Evolutionary conservation across 306 rosid genomes (phyloP).

Genomic region (Cucumis hystrix): DNA sequence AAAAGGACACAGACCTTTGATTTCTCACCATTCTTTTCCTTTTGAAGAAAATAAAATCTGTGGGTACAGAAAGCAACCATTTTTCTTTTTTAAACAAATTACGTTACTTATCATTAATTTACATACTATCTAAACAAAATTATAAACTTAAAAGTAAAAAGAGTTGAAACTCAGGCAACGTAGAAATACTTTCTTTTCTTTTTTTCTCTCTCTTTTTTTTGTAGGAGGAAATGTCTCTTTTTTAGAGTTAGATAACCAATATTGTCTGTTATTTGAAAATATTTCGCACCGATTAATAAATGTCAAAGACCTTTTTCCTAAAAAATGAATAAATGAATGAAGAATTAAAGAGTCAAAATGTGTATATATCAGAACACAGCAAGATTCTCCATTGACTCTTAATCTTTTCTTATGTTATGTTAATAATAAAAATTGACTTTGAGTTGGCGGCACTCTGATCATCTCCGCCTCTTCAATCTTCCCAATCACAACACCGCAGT

Average conservation of each 20-base stretch:
- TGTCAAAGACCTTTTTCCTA: no score
- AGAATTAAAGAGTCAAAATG: neutral
- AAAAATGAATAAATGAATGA: no score
- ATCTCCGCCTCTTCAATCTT: neutral
- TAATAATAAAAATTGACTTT: neutral
- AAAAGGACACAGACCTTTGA: neutral
- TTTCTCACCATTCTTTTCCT: neutral
- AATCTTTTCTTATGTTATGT: neutral
- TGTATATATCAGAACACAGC: neutral
- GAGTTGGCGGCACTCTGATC: neutral
- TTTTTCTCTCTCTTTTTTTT: no score
- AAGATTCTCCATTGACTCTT: neutral
- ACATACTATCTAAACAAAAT: no score
- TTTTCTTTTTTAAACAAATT: neutral
- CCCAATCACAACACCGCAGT: neutral
- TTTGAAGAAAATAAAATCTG: neutral
- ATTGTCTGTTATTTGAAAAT: neutral
- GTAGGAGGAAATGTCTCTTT: no score
- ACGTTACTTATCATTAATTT: no score
- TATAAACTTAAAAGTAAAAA: no score
- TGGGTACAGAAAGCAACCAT: neutral
- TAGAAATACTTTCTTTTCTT: no score
- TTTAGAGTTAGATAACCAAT: constrained; percentile 3
- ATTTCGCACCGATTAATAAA: neutral
- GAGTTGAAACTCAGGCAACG: no score